These are phyloP conservation scores for Nigrospora osmanthi DNA, from an alignment of 2,329 filamentous ascomycete genomes.

Conservation along the genomic window DNA sequence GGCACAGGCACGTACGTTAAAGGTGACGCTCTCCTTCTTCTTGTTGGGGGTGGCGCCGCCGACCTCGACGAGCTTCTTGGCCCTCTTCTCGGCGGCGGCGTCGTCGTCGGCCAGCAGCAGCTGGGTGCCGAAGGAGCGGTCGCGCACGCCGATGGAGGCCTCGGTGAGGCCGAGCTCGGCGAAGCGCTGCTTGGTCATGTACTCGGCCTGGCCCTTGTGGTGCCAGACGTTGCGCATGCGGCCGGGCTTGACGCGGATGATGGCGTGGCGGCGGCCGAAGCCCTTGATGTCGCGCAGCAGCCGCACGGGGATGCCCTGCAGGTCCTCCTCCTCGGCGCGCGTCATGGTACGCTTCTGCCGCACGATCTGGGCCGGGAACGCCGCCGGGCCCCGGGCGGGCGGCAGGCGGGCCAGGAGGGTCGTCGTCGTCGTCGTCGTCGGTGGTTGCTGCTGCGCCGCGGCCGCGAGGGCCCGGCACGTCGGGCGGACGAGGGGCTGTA, in stretches of 20 bases:
- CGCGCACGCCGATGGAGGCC: conserved; percentile 22
- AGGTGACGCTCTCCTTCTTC: conserved; percentile 15
- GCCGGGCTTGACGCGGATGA: conserved; percentile 24
- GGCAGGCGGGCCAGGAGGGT: neutral
- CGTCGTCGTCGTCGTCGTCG: neutral
- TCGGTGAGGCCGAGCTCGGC: conserved; percentile 20
- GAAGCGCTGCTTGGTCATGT: conserved; percentile 24
- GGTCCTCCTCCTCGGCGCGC: conserved; percentile 24
- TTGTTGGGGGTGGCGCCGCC: conserved; percentile 5
- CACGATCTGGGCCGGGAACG: neutral
- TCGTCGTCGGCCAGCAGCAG: conserved; percentile 9
- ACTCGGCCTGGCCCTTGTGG: conserved; percentile 21
- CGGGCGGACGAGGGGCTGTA: conserved; percentile 1
- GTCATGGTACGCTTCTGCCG: conserved; percentile 10
- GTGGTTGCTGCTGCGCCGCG: neutral
- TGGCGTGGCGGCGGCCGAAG: conserved; percentile 29
- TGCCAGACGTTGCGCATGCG: conserved; percentile 27
- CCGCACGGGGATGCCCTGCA: conserved; percentile 33
- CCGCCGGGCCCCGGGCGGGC: neutral
- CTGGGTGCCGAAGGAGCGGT: conserved; percentile 20
- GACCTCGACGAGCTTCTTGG: conserved; percentile 1
- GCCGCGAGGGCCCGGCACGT: neutral
- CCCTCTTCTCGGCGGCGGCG: conserved; percentile 4
- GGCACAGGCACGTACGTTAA: conserved; percentile 17
- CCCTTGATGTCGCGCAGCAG: conserved; percentile 30